Base-by-base conservation (phyloP, 257 asterid species). In the Mitragyna speciosa region DNA sequence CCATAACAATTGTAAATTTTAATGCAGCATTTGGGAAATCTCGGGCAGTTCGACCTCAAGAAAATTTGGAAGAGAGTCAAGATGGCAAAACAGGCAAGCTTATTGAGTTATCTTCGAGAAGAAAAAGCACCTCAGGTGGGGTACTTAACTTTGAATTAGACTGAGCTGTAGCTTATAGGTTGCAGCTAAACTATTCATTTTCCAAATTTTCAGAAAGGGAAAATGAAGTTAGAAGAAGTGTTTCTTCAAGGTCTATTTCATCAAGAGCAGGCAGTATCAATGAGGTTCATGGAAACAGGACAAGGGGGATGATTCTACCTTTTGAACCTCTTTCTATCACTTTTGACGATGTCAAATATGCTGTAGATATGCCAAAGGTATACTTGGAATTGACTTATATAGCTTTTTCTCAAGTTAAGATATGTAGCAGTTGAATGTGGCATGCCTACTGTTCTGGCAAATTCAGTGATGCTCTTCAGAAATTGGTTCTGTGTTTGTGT, bases 301-400 rank as follows among this genome's bases (percentile, higher is more conserved):
- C 84, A 70, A 87, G 82, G 81, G 98, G 99, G 83, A 91, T 93
- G 98, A 93, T 91, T 88, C 94, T 95, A 77, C 99, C 99, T 2
- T 95, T 95, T 76, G 80, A 89, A 81, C 96, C 97, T 72, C 98
- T 93, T 85, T 92, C 98, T 73, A 87, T 95, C 90, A 85, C 90
- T 54, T 95, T 95, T 61, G 90, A 83, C 85, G 89, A 93, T 87
- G 87, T 95, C 77, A 92, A 81, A 86, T 95, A 95, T 79, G 88
- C 90, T 24, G 97, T 93, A 8, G 97, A 95, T 47, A 89, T 92
- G 83, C 99, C 99, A 74, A 76, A 88, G 98, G 98, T 95, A 93
- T 54, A 79, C 72, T 33, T 19, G 28, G 24, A 39, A 24, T n/a
- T n/a, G 12, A 26, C n/a, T 6, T 61, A 36, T 36, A 2, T 36